A percentile compares a stretch with the other conserved stretches of the same genome.
Evolutionary conservation across 352 stramenopile species (phyloP).

Genomic region (Pythium sukuiense): DNA sequence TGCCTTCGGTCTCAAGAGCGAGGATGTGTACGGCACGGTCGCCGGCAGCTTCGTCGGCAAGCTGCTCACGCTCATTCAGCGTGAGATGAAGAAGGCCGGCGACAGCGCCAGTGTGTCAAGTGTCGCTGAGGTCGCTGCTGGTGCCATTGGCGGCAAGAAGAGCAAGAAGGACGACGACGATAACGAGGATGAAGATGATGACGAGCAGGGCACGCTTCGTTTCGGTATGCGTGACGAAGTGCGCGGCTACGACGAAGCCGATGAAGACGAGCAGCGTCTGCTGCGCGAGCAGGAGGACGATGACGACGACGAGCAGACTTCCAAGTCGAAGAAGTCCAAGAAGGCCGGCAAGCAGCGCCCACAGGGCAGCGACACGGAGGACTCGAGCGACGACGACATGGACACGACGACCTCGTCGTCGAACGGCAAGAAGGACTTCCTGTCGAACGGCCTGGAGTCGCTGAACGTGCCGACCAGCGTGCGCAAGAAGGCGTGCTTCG

Average conservation of each 20-base stretch:
- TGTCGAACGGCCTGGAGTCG: conserved; percentile 59
- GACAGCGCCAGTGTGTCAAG: conserved; percentile 47
- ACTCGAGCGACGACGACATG: conserved; percentile 42
- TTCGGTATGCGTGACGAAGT: conserved; percentile 82
- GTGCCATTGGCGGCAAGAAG: conserved; percentile 36
- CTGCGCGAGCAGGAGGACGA: conserved; percentile 58
- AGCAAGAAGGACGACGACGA: conserved; percentile 59
- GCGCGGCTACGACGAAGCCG: conserved; percentile 89
- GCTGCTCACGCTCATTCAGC: conserved; percentile 93
- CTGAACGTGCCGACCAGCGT: conserved; percentile 74
- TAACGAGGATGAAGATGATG: conserved; percentile 83
- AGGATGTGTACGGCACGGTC: conserved; percentile 91
- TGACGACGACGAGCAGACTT: conserved; percentile 46
- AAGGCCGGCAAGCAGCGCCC: conserved; percentile 26
- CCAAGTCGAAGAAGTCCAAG: conserved; percentile 32
- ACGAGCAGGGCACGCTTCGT: conserved; percentile 87
- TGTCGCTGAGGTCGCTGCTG: conserved; percentile 47
- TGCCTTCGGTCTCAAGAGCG: conserved; percentile 94
- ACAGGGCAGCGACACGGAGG: conserved; percentile 36
- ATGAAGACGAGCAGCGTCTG: conserved; percentile 90
- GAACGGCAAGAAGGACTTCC: conserved; percentile 39
- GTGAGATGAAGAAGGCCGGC: conserved; percentile 92
- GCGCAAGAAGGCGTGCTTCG: conserved; percentile 87
- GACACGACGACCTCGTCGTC: conserved; percentile 15
- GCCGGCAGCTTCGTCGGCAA: conserved; percentile 90